A percentile compares a stretch with the other conserved stretches of the same genome.
Conservation (phyloP, 2,329 filamentous ascomycete genomes). For the Hirsutella thompsonii region DNA sequence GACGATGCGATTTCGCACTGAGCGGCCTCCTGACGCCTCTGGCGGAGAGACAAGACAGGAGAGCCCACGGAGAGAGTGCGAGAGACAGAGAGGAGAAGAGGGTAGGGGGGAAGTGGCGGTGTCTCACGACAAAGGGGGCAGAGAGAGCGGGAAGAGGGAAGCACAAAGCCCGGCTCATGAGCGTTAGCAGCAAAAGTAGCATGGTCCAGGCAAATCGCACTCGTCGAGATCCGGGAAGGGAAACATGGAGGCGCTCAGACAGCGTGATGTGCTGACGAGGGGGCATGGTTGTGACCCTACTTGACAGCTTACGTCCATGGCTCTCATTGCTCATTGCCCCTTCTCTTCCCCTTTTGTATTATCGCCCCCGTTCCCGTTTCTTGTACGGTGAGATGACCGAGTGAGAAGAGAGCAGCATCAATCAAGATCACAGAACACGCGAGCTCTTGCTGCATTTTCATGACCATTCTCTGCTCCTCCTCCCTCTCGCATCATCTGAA, state of each 20-base stretch:
- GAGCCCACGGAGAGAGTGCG: not conserved
- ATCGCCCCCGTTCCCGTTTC: too few relatives aligned
- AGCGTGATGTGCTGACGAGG: too few relatives aligned
- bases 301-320: too few relatives aligned
- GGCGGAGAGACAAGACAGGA: not conserved
- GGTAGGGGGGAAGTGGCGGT: not conserved
- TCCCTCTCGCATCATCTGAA: too few relatives aligned
- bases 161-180: not conserved
- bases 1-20: not conserved
- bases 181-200: not conserved
- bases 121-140: not conserved
- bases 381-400: too few relatives aligned
- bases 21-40: not conserved
- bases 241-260: not conserved
- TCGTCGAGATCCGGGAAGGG: not conserved
- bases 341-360: too few relatives aligned
- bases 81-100: not conserved
- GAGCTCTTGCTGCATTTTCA: too few relatives aligned
- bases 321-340: too few relatives aligned
- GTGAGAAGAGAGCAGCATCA: too few relatives aligned
- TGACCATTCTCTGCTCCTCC: too few relatives aligned
- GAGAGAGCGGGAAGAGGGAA: not conserved
- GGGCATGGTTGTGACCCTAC: too few relatives aligned
- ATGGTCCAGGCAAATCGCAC: not conserved
- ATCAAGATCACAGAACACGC: too few relatives aligned